Evolutionary conservation across 768 basidiomycete genomes (phyloP).

Genomic region (Leccinum truebloodii): DNA sequence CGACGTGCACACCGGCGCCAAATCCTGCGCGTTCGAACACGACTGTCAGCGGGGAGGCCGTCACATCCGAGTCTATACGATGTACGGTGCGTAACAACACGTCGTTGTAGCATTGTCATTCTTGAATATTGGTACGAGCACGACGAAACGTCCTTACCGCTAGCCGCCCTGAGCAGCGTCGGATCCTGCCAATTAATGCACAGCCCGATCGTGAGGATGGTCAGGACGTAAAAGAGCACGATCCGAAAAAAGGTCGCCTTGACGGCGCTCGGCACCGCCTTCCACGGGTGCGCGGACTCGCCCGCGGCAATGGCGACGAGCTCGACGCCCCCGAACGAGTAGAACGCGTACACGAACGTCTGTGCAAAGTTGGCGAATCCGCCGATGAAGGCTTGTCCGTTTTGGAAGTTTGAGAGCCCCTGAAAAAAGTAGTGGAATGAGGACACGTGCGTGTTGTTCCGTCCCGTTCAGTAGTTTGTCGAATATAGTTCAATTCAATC

Average conservation of each 20-base stretch:
- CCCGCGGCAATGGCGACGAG: conserved; percentile 74
- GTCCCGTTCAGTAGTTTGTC: background rate
- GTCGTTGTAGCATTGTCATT: background rate
- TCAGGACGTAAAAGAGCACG: conserved; percentile 62
- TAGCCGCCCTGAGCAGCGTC: conserved; percentile 49
- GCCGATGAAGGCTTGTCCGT: conserved; percentile 53
- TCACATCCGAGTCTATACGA: conserved; percentile 45
- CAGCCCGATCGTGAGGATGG: conserved; percentile 64
- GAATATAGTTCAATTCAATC: background rate
- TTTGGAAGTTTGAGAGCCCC: conserved; percentile 53
- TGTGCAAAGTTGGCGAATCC: conserved; percentile 54
- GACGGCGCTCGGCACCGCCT: conserved; percentile 62
- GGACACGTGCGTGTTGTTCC: background rate
- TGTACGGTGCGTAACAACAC: background rate
- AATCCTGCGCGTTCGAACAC: conserved; percentile 64
- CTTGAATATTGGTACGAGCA: background rate
- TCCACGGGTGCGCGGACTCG: conserved; percentile 63
- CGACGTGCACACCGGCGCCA: conserved; percentile 58
- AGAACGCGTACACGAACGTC: conserved; percentile 69
- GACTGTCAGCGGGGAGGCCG: conserved; percentile 63
- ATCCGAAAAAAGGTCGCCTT: conserved; percentile 70
- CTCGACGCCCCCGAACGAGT: conserved; percentile 68
- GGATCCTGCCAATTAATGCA: conserved; percentile 63
- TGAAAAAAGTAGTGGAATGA: conserved; percentile 21
- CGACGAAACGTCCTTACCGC: conserved; percentile 28